Percentiles rank a stretch among this genome's conserved stretches.
Conservation (phyloP, 306 rosid genomes). For the Morella rubra region DNA sequence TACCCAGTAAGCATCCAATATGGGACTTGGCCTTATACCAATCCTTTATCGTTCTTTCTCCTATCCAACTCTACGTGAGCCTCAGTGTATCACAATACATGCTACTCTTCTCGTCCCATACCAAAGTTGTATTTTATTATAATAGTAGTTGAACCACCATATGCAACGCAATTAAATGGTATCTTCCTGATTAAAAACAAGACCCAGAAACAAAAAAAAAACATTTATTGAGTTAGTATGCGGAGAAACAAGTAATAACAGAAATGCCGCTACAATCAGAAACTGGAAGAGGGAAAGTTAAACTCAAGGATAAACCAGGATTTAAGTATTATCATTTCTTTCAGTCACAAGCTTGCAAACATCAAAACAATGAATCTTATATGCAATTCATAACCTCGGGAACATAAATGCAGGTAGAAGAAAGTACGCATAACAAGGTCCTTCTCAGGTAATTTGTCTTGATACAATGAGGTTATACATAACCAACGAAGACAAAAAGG, state of each 20-base stretch:
- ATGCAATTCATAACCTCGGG: neutral
- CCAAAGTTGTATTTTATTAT: neutral
- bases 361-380: neutral
- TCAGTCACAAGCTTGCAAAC: neutral
- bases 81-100: neutral
- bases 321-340: no score
- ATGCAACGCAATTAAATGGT: neutral
- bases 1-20: no score
- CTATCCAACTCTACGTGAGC: no score
- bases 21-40: no score
- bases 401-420: slow-evolving; percentile 8
- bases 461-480: slow-evolving; percentile 3
- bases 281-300: neutral
- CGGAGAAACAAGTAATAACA: no score
- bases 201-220: no score
- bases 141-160: neutral
- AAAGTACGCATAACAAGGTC: slow-evolving; percentile 17
- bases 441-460: slow-evolving; percentile 11
- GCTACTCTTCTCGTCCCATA: neutral
- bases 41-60: no score
- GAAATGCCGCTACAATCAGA: neutral
- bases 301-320: neutral
- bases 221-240: neutral
- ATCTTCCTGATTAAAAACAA: no score
- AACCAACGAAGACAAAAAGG: no score